Evolutionary conservation across 2,329 filamentous ascomycete species (phyloP).

Genomic region (Colletotrichum lini): DNA sequence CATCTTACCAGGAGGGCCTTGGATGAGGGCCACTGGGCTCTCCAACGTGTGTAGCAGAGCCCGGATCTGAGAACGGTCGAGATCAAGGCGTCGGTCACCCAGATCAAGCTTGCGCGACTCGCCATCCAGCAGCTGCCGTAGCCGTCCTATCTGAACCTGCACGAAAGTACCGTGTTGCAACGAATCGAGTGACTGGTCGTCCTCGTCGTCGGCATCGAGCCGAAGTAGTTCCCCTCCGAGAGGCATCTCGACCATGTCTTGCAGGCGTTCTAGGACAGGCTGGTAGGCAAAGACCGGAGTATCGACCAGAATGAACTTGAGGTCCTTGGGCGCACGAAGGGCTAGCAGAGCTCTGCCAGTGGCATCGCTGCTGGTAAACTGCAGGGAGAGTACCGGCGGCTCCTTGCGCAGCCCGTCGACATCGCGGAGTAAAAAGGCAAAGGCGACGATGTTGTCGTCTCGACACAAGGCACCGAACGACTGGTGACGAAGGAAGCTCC

Average conservation of each 20-base stretch:
- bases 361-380: constrained; percentile 62
- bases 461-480: constrained; percentile 74
- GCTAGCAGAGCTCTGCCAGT: constrained; percentile 63
- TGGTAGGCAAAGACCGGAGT: constrained; percentile 79
- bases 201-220: background rate
- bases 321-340: constrained; percentile 50
- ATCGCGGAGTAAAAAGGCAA: constrained; percentile 71
- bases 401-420: constrained; percentile 57
- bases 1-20: constrained; percentile 77
- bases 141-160: background rate
- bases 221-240: constrained; percentile 68
- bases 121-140: background rate
- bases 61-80: constrained; percentile 64
- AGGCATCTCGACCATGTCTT: constrained; percentile 69
- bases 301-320: constrained; percentile 72
- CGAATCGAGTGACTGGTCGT: background rate
- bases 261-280: constrained; percentile 73
- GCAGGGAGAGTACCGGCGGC: constrained; percentile 65
- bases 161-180: background rate
- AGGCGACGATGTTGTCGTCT: constrained; percentile 67
- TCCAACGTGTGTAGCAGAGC: constrained; percentile 70
- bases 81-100: constrained; percentile 29
- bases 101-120: constrained; percentile 9
- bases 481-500: constrained; percentile 69
- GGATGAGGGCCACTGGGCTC: constrained; percentile 72